Evolutionary conservation across 2,329 filamentous ascomycete genomes (phyloP), one percentile per base, ranked within the genome.

Genomic region (Apiospora rasikravindrae): DNA sequence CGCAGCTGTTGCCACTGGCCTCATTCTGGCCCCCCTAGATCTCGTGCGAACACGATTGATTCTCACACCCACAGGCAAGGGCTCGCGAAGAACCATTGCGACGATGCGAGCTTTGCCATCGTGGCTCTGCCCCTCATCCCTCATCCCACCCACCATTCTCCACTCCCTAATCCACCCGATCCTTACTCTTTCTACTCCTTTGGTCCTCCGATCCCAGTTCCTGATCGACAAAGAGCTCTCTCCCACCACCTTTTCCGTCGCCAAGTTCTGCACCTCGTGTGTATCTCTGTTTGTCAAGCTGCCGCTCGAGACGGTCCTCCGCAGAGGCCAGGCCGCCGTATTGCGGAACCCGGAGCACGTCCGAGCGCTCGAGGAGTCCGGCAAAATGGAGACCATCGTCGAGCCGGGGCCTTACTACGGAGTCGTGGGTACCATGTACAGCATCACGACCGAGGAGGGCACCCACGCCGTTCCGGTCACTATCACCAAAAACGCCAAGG

Each of bases 371-470:
- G 84, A 86, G 49, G 78, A 81, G 40, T 82, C 81, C 4, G 80
- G 81, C 44, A 80, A 82, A 67, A 79, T 93, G 66, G 91, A 94
- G 71, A 95, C 94, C 0, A 91, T 98, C 71, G 91, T 98, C 0
- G 91, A 93, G 2, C 87, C 94, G 0, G 95, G 95, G 2, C 89
- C 89, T 4, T 99, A 98, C 81, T 87, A 90, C 45, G 96, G 96
- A n/a, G 87, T 98, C 1, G 81, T 96, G n/a, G 94, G 94, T 3
- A 98, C 96, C 2, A 95, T 98, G 89, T 96, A 94, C 86, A 89
- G 90, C 73, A 96, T 99, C 73, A 88, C 93, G 0, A 88, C 92
- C 47, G 93, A 97, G 77, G 96, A 99, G 81, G 96, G 96, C 10
- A 86, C 86, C 73, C 85, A 89, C 11, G 82, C 87, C 75, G 81